Conservation (phyloP, 164 flowering plant genomes). For the Platanus orientalis region DNA sequence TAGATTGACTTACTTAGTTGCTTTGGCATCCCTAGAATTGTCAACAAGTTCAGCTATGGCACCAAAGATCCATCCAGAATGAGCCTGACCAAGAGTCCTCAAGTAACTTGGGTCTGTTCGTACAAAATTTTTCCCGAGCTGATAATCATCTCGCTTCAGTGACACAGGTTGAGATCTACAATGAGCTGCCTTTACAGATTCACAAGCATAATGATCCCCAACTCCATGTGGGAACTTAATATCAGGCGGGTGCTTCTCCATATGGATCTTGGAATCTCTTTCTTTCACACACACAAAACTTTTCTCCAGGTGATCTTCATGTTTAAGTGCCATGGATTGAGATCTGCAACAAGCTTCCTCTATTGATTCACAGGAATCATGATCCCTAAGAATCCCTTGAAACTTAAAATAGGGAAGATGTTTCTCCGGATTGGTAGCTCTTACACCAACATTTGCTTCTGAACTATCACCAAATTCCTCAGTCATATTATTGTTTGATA, state of each 20-base stretch:
- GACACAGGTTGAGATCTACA: not conserved
- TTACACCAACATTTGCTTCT: slow-evolving; percentile 6
- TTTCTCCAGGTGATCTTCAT: not conserved
- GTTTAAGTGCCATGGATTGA: slow-evolving; percentile 2
- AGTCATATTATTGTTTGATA: not conserved
- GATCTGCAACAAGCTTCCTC: slow-evolving; percentile 1
- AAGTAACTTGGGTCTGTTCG: slow-evolving; percentile 41
- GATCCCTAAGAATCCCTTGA: not conserved
- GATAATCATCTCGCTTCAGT: not conserved
- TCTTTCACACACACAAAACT: slow-evolving; percentile 21
- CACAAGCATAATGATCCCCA: not conserved
- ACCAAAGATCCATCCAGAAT: slow-evolving; percentile 62
- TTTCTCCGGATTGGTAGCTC: not conserved
- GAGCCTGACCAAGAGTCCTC: slow-evolving; percentile 43
- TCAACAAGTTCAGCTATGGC: slow-evolving; percentile 68
- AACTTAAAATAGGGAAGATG: not conserved
- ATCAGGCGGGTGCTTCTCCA: not conserved
- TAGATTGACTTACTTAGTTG: slow-evolving; percentile 32
- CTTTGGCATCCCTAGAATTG: slow-evolving; percentile 63
- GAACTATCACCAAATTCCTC: slow-evolving; percentile 17
- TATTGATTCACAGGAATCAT: not conserved
- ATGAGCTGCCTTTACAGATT: not conserved
- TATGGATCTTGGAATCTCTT: not conserved
- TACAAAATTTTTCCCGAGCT: slow-evolving; percentile 24
- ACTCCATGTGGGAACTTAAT: not conserved